Evolutionary conservation across 768 basidiomycete genomes (phyloP).

Genomic region (Neoboletus brunneissimus): DNA sequence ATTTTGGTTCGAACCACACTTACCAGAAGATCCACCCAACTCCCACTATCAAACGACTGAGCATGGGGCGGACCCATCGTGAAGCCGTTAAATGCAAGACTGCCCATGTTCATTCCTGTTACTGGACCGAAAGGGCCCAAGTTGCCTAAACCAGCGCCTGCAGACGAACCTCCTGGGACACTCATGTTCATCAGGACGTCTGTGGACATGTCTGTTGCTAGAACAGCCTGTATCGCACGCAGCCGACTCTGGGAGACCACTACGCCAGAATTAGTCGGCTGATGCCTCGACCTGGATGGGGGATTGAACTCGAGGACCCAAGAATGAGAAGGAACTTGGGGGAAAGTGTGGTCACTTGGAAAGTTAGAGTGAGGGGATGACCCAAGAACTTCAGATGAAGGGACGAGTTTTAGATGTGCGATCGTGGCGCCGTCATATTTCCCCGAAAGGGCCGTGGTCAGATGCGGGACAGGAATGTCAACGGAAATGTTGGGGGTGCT

Average conservation of each 20-base stretch:
- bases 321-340: conserved; percentile 29
- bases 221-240: conserved; percentile 70
- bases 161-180: conserved; percentile 12
- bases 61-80: conserved; percentile 23
- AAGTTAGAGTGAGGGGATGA: conserved; percentile 10
- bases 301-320: conserved; percentile 76
- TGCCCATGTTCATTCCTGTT: conserved; percentile 23
- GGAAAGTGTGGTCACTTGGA: conserved; percentile 26
- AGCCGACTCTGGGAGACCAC: conserved; percentile 73
- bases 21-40: conserved; percentile 33
- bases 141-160: conserved; percentile 18
- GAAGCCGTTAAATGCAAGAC: conserved; percentile 25
- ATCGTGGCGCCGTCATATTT: conserved; percentile 50
- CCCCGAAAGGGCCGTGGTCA: conserved; percentile 45
- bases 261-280: conserved; percentile 50
- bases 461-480: conserved; percentile 51
- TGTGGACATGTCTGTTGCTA: conserved; percentile 31
- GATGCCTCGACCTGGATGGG: conserved; percentile 28
- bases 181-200: conserved; percentile 27
- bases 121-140: conserved; percentile 25
- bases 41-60: conserved; percentile 18
- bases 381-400: conserved; percentile 21
- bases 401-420: conserved; percentile 49
- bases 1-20: conserved; percentile 11
- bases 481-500: conserved; percentile 13